These are phyloP conservation scores for Nothomitra cinnamomea DNA, from an alignment of 2,329 filamentous ascomycete genomes.

Conservation along the genomic window DNA sequence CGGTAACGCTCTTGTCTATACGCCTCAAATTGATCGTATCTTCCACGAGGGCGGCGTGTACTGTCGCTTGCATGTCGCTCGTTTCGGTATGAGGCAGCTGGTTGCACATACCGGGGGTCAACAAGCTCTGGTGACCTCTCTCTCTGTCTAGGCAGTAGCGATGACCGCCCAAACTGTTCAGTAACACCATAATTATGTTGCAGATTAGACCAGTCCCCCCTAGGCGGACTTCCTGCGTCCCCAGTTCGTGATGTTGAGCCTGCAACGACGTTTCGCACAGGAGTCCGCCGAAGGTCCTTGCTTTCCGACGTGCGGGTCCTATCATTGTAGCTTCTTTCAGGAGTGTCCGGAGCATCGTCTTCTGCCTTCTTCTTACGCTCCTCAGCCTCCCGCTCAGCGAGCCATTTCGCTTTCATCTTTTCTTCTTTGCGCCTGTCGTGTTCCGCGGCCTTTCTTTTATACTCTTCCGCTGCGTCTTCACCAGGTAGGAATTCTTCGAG, in stretches of 20 bases:
- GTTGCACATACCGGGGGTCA: conserved; percentile 18
- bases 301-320: background rate
- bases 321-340: background rate
- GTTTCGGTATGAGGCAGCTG: conserved; percentile 19
- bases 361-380: background rate
- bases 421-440: conserved; percentile 5
- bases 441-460: conserved; percentile 5
- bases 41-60: conserved; percentile 16
- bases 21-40: conserved; percentile 20
- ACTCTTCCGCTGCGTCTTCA: conserved; percentile 7
- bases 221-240: background rate
- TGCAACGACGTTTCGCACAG: background rate
- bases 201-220: background rate
- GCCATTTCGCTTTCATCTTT: conserved; percentile 1
- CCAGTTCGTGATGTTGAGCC: background rate
- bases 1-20: conserved; percentile 16
- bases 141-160: conserved; percentile 23
- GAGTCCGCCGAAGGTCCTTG: background rate
- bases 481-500: conserved; percentile 20
- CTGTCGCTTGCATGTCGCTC: conserved; percentile 17
- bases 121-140: conserved; percentile 17
- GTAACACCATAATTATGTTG: conserved; percentile 2
- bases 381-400: background rate
- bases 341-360: background rate
- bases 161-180: conserved; percentile 5